Evolutionary conservation across 192 early-diverging fungal species (phyloP), one percentile per base, ranked within the genome.

Genomic region (Linderina pennispora): DNA sequence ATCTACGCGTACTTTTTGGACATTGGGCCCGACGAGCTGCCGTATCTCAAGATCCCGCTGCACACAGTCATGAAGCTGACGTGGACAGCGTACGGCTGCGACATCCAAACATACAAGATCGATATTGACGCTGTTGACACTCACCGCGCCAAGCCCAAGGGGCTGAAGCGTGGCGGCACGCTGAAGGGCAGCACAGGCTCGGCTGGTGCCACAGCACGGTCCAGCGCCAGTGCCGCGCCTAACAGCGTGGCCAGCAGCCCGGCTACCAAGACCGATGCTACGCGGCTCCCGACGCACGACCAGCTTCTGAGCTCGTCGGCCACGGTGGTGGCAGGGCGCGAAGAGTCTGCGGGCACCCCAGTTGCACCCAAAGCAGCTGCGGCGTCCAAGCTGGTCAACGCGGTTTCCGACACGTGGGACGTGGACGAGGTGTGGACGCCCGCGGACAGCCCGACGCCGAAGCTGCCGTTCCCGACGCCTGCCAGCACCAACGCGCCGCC

Each of bases 81-180:
- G 5, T 94, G 94, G 31, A 90, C 89, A 21, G 97, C 97, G 9
- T 98, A 99, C 53, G 82, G 85, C 17, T 99, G 97, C 62, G 77
- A 90, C 39, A 91, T 97, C 48, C 90, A 97, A 61, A 77, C 84
- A 68, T 96, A 86, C 69, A 84, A 84, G 52, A 86, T 98, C 15
- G 91, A 98, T 45, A 93, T 99, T 50, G 92, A 88, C 22, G 97
- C 97, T 4, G 97, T 99, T 4, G 91, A 98, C 70, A 99, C 97
- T 0, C 91, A 96, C 58, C 81, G 94, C 32, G 80, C 84, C 19
- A 88, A 87, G 36, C 82, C 85, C 17, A 65, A 73, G 40, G 43
- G 53, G 23, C 55, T 40, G 32, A 62, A 62, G 53, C 56, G 61
- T 19, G 56, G 50, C n/a, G 34, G 36, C 10, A 23, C 45, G 11